Conservation (phyloP, 176 grass and related monocot genomes). For the Triticum dicoccoides region DNA sequence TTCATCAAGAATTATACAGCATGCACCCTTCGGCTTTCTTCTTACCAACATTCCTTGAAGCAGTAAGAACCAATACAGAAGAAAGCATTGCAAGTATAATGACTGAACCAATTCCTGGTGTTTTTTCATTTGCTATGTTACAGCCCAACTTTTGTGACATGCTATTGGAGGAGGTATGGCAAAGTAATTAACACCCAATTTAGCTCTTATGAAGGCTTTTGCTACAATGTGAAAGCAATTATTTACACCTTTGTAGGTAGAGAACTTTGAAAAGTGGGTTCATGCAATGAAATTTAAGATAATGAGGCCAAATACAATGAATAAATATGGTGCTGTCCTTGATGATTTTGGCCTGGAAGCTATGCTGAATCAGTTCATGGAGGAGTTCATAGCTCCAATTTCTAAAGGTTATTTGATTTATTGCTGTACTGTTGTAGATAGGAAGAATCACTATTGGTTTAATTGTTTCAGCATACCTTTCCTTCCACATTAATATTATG, state of each 20-base stretch:
- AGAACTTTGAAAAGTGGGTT: conserved; percentile 96
- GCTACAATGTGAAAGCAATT: not conserved
- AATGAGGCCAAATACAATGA: conserved; percentile 99
- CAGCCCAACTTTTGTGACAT: conserved; percentile 79
- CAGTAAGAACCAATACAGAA: conserved; percentile 69
- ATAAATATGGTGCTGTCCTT: conserved; percentile 95
- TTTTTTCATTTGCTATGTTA: conserved; percentile 97
- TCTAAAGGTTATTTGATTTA: conserved; percentile 61
- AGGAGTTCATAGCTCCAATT: conserved; percentile 83
- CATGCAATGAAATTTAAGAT: conserved; percentile 84
- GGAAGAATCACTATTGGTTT: not conserved
- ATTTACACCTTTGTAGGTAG: conserved; percentile 61
- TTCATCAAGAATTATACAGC: conserved; percentile 81
- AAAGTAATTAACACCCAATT: not conserved
- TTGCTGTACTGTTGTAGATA: conserved; percentile 6
- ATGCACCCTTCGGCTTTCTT: conserved; percentile 80
- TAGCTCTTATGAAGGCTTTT: conserved; percentile 16
- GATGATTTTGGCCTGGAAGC: conserved; percentile 96
- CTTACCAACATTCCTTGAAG: conserved; percentile 80
- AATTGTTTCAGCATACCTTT: conserved; percentile 12
- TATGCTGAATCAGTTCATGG: conserved; percentile 93
- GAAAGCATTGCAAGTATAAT: conserved; percentile 86
- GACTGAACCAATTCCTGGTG: conserved; percentile 75
- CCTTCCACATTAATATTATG: conserved; percentile 20
- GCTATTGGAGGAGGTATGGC: conserved; percentile 79